Evolutionary conservation across 2,329 filamentous ascomycete species (phyloP).

Genomic region (Verticillium tricorpus): DNA sequence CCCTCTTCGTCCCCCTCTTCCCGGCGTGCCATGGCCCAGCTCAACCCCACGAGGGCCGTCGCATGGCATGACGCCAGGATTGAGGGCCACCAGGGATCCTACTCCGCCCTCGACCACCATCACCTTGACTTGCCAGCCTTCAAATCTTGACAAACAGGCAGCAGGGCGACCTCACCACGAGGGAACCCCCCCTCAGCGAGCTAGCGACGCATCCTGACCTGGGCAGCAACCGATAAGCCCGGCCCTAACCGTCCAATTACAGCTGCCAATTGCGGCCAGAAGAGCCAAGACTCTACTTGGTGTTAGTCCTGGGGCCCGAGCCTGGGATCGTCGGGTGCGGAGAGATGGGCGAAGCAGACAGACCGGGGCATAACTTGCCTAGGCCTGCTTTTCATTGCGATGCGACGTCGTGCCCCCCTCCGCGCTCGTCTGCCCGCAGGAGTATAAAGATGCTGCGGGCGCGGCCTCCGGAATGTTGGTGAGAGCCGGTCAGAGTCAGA

Average conservation of each 20-base stretch:
- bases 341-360: background rate
- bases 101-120: background rate
- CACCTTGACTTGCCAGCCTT: background rate
- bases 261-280: background rate
- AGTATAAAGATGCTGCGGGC: background rate
- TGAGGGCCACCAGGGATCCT: background rate
- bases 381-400: background rate
- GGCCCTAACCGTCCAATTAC: background rate
- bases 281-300: background rate
- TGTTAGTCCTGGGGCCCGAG: background rate
- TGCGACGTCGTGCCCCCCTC: background rate
- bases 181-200: background rate
- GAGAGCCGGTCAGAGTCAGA: background rate
- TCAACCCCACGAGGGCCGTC: background rate
- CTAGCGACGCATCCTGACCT: background rate
- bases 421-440: background rate
- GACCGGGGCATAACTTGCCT: background rate
- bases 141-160: background rate
- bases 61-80: background rate
- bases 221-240: background rate
- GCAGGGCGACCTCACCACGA: background rate
- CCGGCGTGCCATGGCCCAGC: background rate
- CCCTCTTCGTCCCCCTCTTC: background rate
- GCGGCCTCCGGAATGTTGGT: background rate
- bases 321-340: background rate